These are phyloP conservation scores for Achlya hypogyna DNA, from an alignment of 352 stramenopile species.

Conservation along the genomic window DNA sequence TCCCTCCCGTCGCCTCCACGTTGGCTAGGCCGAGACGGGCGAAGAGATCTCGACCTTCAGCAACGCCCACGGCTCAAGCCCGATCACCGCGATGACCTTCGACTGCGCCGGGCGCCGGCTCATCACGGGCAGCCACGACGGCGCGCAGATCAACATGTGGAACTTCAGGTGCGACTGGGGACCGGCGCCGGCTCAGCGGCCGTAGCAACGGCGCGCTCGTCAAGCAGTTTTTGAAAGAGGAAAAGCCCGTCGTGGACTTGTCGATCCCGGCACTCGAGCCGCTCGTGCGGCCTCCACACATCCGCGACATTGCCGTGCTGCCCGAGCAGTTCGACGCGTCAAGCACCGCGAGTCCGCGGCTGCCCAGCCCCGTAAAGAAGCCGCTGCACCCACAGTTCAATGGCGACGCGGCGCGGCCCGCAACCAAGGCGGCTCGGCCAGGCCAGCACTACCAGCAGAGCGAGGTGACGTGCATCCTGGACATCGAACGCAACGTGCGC, in stretches of 20 bases:
- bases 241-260: constrained; percentile 20
- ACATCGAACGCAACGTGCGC: constrained; percentile 68
- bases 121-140: constrained; percentile 74
- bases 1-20: background rate
- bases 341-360: background rate
- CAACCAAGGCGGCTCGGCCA: constrained; percentile 18
- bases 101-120: constrained; percentile 67
- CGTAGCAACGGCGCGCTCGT: constrained; percentile 67
- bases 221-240: constrained; percentile 75
- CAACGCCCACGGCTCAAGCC: constrained; percentile 50
- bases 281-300: background rate
- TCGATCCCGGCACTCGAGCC: background rate
- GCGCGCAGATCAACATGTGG: constrained; percentile 81
- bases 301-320: constrained; percentile 10
- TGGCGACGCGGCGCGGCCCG: constrained; percentile 2
- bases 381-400: background rate
- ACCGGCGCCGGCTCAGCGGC: too few relatives aligned
- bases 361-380: background rate
- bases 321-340: constrained; percentile 5
- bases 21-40: constrained; percentile 47
- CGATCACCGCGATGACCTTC: constrained; percentile 75
- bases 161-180: constrained; percentile 71
- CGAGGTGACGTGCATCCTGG: constrained; percentile 75
- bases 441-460: constrained; percentile 50
- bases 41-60: constrained; percentile 76